Evolutionary conservation across 169 alveolate species (phyloP).

Genomic region (Plasmodium adleri): DNA sequence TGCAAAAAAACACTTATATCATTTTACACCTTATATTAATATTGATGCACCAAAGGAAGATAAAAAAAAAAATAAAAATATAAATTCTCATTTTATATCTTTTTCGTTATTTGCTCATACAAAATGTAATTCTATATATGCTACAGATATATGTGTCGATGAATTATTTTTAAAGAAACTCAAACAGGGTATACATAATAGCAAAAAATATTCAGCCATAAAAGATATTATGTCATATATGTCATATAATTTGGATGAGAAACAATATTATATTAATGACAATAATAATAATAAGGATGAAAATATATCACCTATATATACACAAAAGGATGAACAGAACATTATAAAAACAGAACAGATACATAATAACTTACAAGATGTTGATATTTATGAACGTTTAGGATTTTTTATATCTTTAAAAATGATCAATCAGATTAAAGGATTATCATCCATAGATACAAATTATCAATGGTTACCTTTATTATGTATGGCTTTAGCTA

Average conservation of each 20-base stretch:
- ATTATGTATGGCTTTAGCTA: conserved; percentile 60
- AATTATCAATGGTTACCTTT: conserved; percentile 76
- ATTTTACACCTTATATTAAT: conserved; percentile 61
- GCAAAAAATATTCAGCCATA: neutral
- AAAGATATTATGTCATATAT: neutral
- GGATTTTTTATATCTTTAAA: conserved; percentile 72
- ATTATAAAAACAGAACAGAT: neutral
- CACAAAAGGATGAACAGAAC: neutral
- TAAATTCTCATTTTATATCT: conserved; percentile 43
- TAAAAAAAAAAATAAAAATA: neutral
- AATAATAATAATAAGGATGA: neutral
- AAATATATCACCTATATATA: neutral
- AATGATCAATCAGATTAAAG: conserved; percentile 66
- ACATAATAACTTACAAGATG: conserved; percentile 10
- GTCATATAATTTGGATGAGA: neutral
- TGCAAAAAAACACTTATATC: conserved; percentile 43
- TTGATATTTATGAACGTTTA: conserved; percentile 70
- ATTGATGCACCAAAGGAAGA: conserved; percentile 30
- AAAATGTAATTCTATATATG: conserved; percentile 48
- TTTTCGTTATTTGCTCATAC: conserved; percentile 75
- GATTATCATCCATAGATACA: conserved; percentile 67
- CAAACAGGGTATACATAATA: neutral
- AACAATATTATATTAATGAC: neutral
- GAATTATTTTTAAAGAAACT: conserved; percentile 18
- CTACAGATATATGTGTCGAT: conserved; percentile 53